These are phyloP conservation scores for Clarireedia paspali DNA, from an alignment of 2,329 filamentous ascomycete species.

Conservation along the genomic window DNA sequence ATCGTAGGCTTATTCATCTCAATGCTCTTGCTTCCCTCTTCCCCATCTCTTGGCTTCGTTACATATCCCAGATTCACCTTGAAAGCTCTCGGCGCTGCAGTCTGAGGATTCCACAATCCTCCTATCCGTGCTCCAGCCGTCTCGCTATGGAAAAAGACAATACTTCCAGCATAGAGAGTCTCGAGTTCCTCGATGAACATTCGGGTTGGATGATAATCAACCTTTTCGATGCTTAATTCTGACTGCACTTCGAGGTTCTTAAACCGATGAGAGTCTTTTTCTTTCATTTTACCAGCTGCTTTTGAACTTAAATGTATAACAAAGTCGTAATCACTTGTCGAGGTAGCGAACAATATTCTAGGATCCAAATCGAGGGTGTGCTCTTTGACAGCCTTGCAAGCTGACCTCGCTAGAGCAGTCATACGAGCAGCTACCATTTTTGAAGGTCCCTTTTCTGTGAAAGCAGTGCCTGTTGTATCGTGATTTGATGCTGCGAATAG, in stretches of 20 bases:
- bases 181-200: constrained; percentile 62
- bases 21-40: constrained; percentile 38
- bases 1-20: constrained; percentile 61
- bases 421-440: constrained; percentile 81
- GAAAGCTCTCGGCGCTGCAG: constrained; percentile 43
- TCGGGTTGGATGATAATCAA: constrained; percentile 53
- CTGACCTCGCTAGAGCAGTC: constrained; percentile 72
- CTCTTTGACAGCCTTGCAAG: constrained; percentile 52
- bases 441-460: constrained; percentile 66
- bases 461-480: constrained; percentile 71
- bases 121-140: constrained; percentile 49
- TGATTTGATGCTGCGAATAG: constrained; percentile 76
- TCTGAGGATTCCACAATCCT: constrained; percentile 57
- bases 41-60: constrained; percentile 35
- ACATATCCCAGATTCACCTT: constrained; percentile 65
- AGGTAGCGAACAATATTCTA: constrained; percentile 61
- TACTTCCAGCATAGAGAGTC: constrained; percentile 54
- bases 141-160: constrained; percentile 74
- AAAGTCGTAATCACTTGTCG: constrained; percentile 75
- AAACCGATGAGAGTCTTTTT: constrained; percentile 45
- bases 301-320: constrained; percentile 55
- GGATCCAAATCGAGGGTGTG: constrained; percentile 46
- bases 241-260: constrained; percentile 70
- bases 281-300: constrained; percentile 29
- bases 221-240: constrained; percentile 32